phyloP scores from a whole-genome alignment of 331 rosid species.

The Arachis monticola region DNA sequence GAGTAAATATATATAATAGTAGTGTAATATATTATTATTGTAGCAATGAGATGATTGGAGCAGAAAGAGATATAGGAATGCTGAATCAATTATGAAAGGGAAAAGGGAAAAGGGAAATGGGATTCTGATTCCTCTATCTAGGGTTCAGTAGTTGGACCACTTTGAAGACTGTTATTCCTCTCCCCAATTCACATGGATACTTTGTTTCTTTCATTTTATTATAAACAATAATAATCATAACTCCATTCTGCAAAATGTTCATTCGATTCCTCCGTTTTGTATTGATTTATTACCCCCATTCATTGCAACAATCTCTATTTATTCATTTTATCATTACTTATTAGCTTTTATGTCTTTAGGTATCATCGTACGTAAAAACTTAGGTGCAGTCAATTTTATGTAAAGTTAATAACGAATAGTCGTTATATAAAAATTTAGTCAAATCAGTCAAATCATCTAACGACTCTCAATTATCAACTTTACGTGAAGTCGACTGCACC shows the following conservation, averaged over 20 bases:
- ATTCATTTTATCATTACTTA: too few relatives aligned
- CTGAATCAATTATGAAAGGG: slow-evolving; percentile 66
- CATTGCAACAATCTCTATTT: not conserved
- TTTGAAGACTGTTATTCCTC: slow-evolving; percentile 50
- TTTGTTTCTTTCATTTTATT: slow-evolving; percentile 30
- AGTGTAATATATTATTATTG: slow-evolving; percentile 42
- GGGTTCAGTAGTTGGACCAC: slow-evolving; percentile 61
- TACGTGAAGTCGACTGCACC: too few relatives aligned
- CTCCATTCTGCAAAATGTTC: too few relatives aligned
- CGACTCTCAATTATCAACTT: too few relatives aligned
- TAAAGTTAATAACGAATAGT: too few relatives aligned
- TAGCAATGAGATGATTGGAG: slow-evolving; percentile 53
- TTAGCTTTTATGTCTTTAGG: not conserved
- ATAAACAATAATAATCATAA: too few relatives aligned
- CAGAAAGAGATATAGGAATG: slow-evolving; percentile 58
- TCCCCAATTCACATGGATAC: slow-evolving; percentile 51
- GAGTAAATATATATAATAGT: not conserved
- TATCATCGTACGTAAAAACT: too few relatives aligned
- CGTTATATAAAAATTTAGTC: too few relatives aligned
- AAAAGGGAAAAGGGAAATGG: slow-evolving; percentile 46
- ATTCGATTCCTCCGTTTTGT: slow-evolving; percentile 12
- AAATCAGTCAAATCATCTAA: too few relatives aligned
- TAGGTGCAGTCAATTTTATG: too few relatives aligned
- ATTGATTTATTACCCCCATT: slow-evolving; percentile 22
- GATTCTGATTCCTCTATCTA: slow-evolving; percentile 66